Evolutionary conservation across 345 rosid genomes (phyloP).

Genomic region (Eucalyptus regnans): DNA sequence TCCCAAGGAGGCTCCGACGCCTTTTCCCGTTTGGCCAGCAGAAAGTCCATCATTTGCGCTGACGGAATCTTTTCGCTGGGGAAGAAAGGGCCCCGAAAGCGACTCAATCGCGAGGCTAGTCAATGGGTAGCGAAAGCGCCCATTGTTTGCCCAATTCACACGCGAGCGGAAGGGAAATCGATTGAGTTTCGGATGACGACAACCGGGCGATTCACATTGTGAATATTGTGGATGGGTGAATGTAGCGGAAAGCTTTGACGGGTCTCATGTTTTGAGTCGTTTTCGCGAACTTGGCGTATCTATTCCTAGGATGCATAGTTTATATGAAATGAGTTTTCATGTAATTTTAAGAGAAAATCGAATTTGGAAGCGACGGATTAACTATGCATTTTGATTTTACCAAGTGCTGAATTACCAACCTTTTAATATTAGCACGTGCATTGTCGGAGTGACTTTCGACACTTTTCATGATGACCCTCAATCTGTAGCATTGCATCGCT

Average conservation of each 20-base stretch:
- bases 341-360: neutral
- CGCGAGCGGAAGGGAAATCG: neutral
- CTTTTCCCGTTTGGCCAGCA: neutral
- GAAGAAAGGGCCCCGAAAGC: neutral
- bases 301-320: rapidly evolving
- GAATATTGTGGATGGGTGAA: neutral
- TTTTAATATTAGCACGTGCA: neutral
- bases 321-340: neutral
- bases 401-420: neutral
- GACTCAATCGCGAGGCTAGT: neutral
- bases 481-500: neutral
- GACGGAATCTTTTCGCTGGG: neutral
- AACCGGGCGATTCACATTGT: neutral
- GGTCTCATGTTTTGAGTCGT: neutral
- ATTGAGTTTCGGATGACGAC: neutral
- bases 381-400: neutral
- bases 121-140: neutral
- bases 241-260: neutral
- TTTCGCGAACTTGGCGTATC: neutral
- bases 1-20: neutral
- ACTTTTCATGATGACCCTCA: neutral
- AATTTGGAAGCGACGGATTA: neutral
- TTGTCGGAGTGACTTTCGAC: neutral
- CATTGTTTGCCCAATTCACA: neutral
- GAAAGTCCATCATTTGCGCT: neutral